Evolutionary conservation across 2,329 filamentous ascomycete species (phyloP).

Genomic region (Sporothrix protearum): DNA sequence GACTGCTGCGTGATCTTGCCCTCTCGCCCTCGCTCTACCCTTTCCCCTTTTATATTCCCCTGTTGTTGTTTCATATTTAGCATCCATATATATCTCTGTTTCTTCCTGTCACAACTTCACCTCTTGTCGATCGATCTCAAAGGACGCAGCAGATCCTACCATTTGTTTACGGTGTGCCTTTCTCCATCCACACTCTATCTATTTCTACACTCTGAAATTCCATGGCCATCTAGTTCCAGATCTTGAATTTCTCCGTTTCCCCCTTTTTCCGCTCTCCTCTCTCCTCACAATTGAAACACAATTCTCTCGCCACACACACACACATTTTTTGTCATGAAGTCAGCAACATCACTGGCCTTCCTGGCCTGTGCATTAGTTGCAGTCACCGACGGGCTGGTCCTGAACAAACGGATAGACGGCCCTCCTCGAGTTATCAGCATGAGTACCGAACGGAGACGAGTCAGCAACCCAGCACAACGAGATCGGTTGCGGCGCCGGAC

Average conservation of each 20-base stretch:
- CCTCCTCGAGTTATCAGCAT: slow-evolving; percentile 46
- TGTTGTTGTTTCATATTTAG: neutral
- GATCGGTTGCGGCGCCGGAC: slow-evolving; percentile 47
- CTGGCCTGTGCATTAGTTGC: slow-evolving; percentile 33
- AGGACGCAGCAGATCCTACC: neutral
- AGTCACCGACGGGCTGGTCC: slow-evolving; percentile 31
- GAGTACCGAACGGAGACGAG: slow-evolving; percentile 41
- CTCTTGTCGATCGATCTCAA: slow-evolving; percentile 12
- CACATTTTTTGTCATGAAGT: slow-evolving; percentile 38
- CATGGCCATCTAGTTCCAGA: neutral
- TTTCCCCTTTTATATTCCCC: neutral
- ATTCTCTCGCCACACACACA: neutral
- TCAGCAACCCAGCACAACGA: slow-evolving; percentile 43
- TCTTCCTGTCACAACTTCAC: neutral
- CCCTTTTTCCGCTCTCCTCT: neutral
- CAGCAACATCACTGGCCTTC: slow-evolving; percentile 33
- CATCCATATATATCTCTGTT: neutral
- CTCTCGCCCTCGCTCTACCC: neutral
- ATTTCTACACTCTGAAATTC: neutral
- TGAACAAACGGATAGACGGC: slow-evolving; percentile 35
- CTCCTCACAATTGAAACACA: neutral
- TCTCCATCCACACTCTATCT: neutral
- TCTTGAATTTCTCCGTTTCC: neutral
- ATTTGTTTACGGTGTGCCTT: neutral
- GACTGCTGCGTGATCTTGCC: slow-evolving; percentile 1